Base-by-base conservation (phyloP, 805 yeast genomes). In the Ogataea parapolymorpha region DNA sequence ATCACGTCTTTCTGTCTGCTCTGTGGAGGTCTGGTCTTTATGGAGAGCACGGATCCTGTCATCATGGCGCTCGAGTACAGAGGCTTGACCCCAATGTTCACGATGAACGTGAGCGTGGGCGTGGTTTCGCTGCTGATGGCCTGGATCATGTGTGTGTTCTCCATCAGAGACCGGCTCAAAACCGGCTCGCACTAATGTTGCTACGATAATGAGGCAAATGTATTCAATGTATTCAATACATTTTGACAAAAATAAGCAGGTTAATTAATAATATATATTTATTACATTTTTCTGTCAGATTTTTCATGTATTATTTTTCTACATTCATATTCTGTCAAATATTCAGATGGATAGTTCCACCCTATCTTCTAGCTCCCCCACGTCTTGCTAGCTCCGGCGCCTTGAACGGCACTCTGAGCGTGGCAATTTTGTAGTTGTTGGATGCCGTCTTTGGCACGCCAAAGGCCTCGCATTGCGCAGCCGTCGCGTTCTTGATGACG, bases 1-100 rank as follows among this genome's bases (percentile, higher is more conserved):
- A 59, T 93, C 26, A 79, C 83, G 0, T 70, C 90, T 12, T 90
- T 91, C 66, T 77, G 89, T 46, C 71, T 93, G 45, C 61, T 93
- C 10, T 75, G 86, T 48, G 99, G 99, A 34, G 99, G 99, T 8
- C 63, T 85, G 47, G 81, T 93, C 20, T 93, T 93, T 61, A 88
- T 90, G 90, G 87, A 88, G 62, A 81, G 93, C 41, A 85, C 95
- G 32, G 91, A 86, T 56, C 95, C 93, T 52, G 78, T 86, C 5
- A 79, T 93, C 24, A 79, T 77, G 52, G 90, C 87, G 15, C 71
- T 89, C 66, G 87, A 86, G 52, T 87, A 80, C 62, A 74, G 89
- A 53, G 95, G 95, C 3, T 70, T 81, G 45, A 86, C 93, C 22
- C 71, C 82, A 37, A 90, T 93, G 97, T 91, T 93, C 65, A 85